These are phyloP conservation scores for Leishmania amazonensis DNA, from an alignment of 208 protist genomes.

Conservation along the genomic window DNA sequence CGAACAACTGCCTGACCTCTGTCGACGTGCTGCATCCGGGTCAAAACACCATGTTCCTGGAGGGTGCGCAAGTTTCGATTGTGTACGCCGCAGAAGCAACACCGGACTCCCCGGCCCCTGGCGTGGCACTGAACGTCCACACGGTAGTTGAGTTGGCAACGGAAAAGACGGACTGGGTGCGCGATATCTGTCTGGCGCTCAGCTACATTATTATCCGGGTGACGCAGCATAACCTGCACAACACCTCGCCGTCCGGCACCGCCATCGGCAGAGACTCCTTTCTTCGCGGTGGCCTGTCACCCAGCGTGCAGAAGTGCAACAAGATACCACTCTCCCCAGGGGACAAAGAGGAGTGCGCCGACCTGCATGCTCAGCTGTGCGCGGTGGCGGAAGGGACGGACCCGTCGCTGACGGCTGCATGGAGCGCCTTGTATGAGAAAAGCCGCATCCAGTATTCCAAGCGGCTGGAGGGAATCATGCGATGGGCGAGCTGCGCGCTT, in stretches of 20 bases:
- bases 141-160: slow-evolving; percentile 48
- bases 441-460: slow-evolving; percentile 40
- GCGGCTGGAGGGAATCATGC: slow-evolving; percentile 40
- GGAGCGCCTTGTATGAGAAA: slow-evolving; percentile 29
- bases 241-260: slow-evolving; percentile 24
- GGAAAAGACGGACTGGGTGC: slow-evolving; percentile 72
- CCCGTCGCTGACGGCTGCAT: slow-evolving; percentile 14
- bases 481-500: slow-evolving; percentile 47
- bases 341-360: slow-evolving; percentile 27
- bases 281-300: slow-evolving; percentile 30
- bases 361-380: slow-evolving; percentile 34
- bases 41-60: slow-evolving; percentile 11
- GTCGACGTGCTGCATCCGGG: slow-evolving; percentile 26
- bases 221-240: slow-evolving; percentile 34
- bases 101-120: slow-evolving; percentile 13
- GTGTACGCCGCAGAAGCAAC: slow-evolving; percentile 21
- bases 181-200: slow-evolving; percentile 68
- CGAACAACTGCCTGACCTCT: slow-evolving; percentile 26
- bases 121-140: slow-evolving; percentile 32
- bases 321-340: slow-evolving; percentile 8
- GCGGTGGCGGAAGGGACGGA: slow-evolving; percentile 22
- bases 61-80: slow-evolving; percentile 29
- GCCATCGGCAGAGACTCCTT: slow-evolving; percentile 20
- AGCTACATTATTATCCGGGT: slow-evolving; percentile 64
- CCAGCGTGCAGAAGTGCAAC: slow-evolving; percentile 20